Evolutionary conservation across 805 yeast genomes (phyloP).

Genomic region (Candida krabiensis): DNA sequence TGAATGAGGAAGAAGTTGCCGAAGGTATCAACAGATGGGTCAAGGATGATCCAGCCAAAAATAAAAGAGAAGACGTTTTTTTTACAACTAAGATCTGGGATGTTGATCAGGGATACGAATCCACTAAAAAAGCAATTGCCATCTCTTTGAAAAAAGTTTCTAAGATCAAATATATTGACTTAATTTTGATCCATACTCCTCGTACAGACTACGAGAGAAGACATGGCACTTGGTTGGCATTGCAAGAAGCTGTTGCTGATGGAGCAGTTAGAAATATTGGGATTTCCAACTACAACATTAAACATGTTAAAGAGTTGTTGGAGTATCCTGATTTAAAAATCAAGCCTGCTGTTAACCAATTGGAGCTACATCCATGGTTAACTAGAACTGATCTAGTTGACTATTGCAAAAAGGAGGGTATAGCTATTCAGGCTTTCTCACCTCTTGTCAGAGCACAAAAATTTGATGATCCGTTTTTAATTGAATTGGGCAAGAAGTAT

Average conservation of each 20-base stretch:
- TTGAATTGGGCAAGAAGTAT: conserved; percentile 47
- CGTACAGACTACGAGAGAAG: conserved; percentile 41
- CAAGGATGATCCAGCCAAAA: conserved; percentile 20
- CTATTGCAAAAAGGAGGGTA: conserved; percentile 44
- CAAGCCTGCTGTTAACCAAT: conserved; percentile 49
- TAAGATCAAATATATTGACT: conserved; percentile 50
- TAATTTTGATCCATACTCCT: conserved; percentile 57
- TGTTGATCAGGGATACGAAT: conserved; percentile 33
- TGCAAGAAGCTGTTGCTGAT: conserved; percentile 52
- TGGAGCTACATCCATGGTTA: conserved; percentile 52
- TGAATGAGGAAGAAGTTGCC: conserved; percentile 62
- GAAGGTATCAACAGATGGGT: conserved; percentile 53
- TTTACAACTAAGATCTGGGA: conserved; percentile 40
- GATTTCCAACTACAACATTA: conserved; percentile 65
- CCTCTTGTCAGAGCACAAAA: conserved; percentile 60
- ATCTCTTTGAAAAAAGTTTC: conserved; percentile 42
- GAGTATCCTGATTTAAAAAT: conserved; percentile 43
- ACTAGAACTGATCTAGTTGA: conserved; percentile 44
- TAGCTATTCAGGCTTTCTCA: conserved; percentile 59
- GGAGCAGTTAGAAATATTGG: conserved; percentile 58
- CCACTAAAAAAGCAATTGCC: conserved; percentile 43
- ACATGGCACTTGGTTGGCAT: conserved; percentile 52
- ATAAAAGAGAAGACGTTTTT: conserved; percentile 39
- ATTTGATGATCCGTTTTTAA: conserved; percentile 42
- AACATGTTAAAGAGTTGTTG: conserved; percentile 55